phyloP scores from a whole-genome alignment of 495 filamentous ascomycete species.

The Letharia lupina region DNA sequence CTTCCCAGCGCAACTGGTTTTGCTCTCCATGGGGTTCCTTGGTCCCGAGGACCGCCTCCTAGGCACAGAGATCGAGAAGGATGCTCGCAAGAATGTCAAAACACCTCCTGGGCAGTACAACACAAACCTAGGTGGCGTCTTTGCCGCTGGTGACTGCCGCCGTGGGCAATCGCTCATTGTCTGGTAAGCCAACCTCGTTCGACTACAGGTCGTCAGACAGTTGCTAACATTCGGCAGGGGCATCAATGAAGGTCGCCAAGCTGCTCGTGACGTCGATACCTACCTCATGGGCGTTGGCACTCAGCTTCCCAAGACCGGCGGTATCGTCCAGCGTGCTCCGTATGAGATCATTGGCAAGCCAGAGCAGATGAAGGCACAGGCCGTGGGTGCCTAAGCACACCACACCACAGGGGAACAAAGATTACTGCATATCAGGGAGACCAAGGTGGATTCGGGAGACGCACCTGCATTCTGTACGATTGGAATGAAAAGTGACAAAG shows the following conservation, averaged over 20 bases:
- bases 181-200: constrained; percentile 56
- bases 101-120: constrained; percentile 81
- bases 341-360: constrained; percentile 49
- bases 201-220: neutral
- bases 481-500: neutral
- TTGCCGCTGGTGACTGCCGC: constrained; percentile 93
- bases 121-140: constrained; percentile 84
- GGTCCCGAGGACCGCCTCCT: constrained; percentile 88
- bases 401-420: neutral
- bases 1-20: constrained; percentile 94
- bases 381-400: constrained; percentile 15
- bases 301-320: constrained; percentile 82
- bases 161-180: constrained; percentile 96
- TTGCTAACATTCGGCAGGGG: constrained; percentile 49
- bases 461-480: neutral
- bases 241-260: constrained; percentile 96
- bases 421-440: neutral
- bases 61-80: constrained; percentile 81
- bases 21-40: constrained; percentile 97
- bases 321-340: constrained; percentile 80
- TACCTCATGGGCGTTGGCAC: constrained; percentile 72
- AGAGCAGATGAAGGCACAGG: constrained; percentile 24
- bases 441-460: neutral
- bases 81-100: constrained; percentile 95
- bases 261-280: constrained; percentile 87